These are phyloP conservation scores for Orbilia oligospora DNA, from an alignment of 2,329 filamentous ascomycete genomes.

Conservation along the genomic window DNA sequence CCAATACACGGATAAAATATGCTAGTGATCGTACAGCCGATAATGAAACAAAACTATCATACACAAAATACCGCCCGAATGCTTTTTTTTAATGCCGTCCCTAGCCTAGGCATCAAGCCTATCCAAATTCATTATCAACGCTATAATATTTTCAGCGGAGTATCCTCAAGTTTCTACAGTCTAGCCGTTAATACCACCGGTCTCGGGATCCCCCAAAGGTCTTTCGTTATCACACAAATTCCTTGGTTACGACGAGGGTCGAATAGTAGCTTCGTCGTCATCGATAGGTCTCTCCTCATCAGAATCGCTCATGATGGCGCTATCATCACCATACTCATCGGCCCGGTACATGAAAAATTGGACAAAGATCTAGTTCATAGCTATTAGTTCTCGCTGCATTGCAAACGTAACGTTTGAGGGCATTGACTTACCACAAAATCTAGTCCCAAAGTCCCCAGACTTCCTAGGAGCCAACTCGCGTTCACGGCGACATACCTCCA, in stretches of 20 bases:
- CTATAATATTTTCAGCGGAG: not conserved
- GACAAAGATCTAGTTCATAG: constrained; percentile 77
- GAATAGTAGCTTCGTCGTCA: constrained; percentile 39
- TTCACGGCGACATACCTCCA: constrained; percentile 89
- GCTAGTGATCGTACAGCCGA: not conserved
- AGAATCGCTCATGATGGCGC: constrained; percentile 31
- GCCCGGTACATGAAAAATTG: constrained; percentile 89
- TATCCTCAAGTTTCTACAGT: not conserved
- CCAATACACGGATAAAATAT: not conserved
- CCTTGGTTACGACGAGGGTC: not conserved
- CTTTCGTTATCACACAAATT: not conserved
- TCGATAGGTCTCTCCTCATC: constrained; percentile 9
- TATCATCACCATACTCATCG: constrained; percentile 66
- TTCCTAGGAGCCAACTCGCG: constrained; percentile 89
- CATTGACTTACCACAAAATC: constrained; percentile 73
- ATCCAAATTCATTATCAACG: not conserved
- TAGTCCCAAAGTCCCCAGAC: constrained; percentile 85
- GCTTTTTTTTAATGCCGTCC: not conserved
- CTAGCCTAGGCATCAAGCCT: not conserved
- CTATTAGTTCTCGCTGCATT: not conserved
- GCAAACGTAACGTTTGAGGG: not conserved
- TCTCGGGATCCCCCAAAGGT: not conserved
- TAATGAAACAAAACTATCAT: not conserved
- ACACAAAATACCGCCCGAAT: constrained; percentile 14
- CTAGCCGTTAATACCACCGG: not conserved